Evolutionary conservation across 129 eudicot species (phyloP).

Genomic region (Lactuca saligna): DNA sequence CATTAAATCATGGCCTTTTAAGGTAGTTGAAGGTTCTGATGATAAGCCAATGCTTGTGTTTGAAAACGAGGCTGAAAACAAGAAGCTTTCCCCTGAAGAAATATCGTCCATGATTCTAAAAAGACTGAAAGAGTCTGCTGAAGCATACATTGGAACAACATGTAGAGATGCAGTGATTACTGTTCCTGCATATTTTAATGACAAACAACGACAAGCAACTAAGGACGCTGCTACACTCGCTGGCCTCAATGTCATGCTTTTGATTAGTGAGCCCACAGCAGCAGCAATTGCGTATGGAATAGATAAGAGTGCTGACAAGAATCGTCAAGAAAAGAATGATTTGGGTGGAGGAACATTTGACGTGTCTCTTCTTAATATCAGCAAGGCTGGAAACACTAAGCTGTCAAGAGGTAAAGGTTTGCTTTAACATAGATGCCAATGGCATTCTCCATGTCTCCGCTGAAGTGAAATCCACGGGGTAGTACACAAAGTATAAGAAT

Average conservation of each 20-base stretch:
- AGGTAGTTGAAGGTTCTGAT: background rate
- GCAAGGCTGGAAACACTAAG: slow-evolving; percentile 1
- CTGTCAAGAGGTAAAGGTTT: slow-evolving; percentile 4
- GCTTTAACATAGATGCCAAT: slow-evolving; percentile 28
- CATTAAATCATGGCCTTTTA: slow-evolving; percentile 16
- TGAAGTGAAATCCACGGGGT: slow-evolving; percentile 11
- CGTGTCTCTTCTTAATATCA: slow-evolving; percentile 29
- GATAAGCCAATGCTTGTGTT: slow-evolving; percentile 11
- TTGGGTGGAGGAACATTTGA: slow-evolving; percentile 31
- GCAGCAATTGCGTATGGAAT: slow-evolving; percentile 27
- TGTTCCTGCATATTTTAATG: slow-evolving; percentile 24
- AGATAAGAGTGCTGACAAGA: slow-evolving; percentile 4
- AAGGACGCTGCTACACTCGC: slow-evolving; percentile 15
- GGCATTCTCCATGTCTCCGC: slow-evolving; percentile 28
- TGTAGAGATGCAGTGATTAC: slow-evolving; percentile 22
- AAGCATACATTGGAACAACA: slow-evolving; percentile 17
- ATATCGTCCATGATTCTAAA: slow-evolving; percentile 24
- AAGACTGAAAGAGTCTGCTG: slow-evolving; percentile 20
- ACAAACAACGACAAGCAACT: slow-evolving; percentile 19
- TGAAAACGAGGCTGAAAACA: background rate
- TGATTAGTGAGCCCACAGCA: slow-evolving; percentile 22
- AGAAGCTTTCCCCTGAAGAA: slow-evolving; percentile 22
- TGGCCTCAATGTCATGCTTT: slow-evolving; percentile 15
- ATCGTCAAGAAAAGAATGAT: slow-evolving; percentile 14
- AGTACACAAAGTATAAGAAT: slow-evolving; percentile 9